phyloP scores from a whole-genome alignment of 1,284 basidiomycete species.

The Ustilago loliicola region DNA sequence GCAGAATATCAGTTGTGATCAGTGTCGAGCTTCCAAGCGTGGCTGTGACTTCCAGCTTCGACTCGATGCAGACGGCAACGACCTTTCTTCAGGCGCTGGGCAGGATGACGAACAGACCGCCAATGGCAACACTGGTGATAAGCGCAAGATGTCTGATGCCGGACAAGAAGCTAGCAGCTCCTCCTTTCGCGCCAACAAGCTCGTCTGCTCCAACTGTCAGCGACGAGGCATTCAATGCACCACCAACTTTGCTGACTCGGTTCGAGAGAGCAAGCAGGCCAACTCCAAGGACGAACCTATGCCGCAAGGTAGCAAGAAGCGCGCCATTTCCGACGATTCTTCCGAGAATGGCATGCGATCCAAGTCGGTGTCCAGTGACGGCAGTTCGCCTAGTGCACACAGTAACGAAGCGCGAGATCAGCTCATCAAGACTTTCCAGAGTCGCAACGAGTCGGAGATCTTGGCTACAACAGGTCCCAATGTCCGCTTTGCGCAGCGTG shows the following conservation, averaged over 20 bases:
- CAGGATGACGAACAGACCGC: conserved; percentile 19
- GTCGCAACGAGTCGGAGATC: conserved; percentile 35
- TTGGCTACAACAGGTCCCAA: conserved; percentile 32
- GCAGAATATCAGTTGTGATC: conserved; percentile 59
- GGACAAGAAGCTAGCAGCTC: conserved; percentile 15
- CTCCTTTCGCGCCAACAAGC: conserved; percentile 15
- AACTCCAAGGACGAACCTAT: conserved; percentile 32
- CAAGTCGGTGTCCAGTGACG: conserved; percentile 40
- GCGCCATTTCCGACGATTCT: conserved; percentile 34
- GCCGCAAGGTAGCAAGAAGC: conserved; percentile 42
- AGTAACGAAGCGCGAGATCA: conserved; percentile 26
- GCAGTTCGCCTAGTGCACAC: conserved; percentile 23
- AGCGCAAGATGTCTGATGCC: conserved; percentile 53
- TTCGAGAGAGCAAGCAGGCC: conserved; percentile 48
- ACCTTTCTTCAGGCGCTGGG: conserved; percentile 12
- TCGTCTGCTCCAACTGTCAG: conserved; percentile 57
- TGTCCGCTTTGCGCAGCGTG: conserved; percentile 41
- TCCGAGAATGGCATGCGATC: conserved; percentile 43
- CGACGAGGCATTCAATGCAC: conserved; percentile 55
- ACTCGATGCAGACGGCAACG: conserved; percentile 53
- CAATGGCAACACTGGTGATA: conserved; percentile 29
- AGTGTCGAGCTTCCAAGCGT: conserved; percentile 54
- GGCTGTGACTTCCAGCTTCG: conserved; percentile 55
- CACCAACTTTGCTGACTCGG: conserved; percentile 56
- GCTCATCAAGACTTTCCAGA: conserved; percentile 38